Evolutionary conservation across 805 yeast species (phyloP), one percentile per base, ranked within the genome.

Genomic region (Kurtzmaniella fragi): DNA sequence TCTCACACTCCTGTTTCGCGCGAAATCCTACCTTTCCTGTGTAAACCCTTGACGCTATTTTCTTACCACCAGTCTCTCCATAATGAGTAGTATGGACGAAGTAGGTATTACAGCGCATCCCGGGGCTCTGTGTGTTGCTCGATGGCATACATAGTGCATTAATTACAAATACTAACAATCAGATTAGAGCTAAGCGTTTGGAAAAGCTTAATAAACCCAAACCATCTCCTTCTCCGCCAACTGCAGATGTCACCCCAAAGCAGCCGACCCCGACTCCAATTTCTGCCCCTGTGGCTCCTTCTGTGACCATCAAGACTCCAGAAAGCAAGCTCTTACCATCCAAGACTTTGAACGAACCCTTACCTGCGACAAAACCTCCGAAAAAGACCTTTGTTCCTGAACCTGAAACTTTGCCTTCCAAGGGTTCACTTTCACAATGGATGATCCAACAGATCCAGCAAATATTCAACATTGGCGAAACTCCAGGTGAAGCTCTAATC

Each of bases 181-280:
- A 70, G 74, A 73, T 73, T 20, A 61, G 78, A 41, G 72, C 73
- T 37, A 73, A 73, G 46, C 56, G 84, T 33, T 59, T 78, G 46
- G 84, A 84, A 4, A 67, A 67, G 42, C 61, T 78, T 41, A 29
- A 28, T 5, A 20, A 20, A 20, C 25, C 25, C 25, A 20, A 20
- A 20, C 25, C 25, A 20, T 5, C 16, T n/a, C 35, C 12, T 32
- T 51, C 53, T 25, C 39, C 39, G 37, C 34, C 26, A 5, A 12
- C 32, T 25, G 26, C 30, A 9, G 31, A 42, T 31, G 32, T 26
- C 17, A 16, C 20, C 20, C 23, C 32, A 7, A 31, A 7, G 27
- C 14, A 26, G 17, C n/a, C 20, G 14, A 20, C 28, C 17, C 13
- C n/a, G 12, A 17, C n/a, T 17, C 32, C 35, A 31, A 17, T 11